Base-by-base conservation (phyloP, 2,329 filamentous ascomycete species). In the Plenodomus lindquistii region DNA sequence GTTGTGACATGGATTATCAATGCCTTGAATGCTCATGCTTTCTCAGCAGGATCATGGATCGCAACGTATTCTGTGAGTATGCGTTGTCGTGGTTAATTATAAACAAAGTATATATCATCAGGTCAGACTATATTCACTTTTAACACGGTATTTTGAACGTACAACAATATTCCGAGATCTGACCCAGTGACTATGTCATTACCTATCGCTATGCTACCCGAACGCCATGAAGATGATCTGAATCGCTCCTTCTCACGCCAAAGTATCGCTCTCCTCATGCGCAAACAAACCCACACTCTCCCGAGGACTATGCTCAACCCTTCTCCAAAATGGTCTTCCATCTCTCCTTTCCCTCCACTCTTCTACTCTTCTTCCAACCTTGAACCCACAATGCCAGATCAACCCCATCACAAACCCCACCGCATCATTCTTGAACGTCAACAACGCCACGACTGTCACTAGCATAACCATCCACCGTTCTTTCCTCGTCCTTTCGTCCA, bases 381-480 rank as follows among this genome's bases (percentile, higher is more conserved):
- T 55, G 34, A 91, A 88, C 0, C 84, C 83, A 73, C 81, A 86
- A 71, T 93, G 85, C 69, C 91, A 95, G 3, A 89, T 69, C 79
- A 96, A 82, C 0, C 93, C 93, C 0, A 87, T 89, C 13, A 88
- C 51, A 62, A 97, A 96, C 0, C 93, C 93, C 5, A 96, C 82
- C 0, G 87, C 91, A 72, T 96, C 92, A 65, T 97, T 97, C 70
- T 85, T 88, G 63, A 96, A 96, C 0, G 90, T 91, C 41, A 97
- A 73, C 44, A 96, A 81, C 2, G 87, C 82, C 0, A 89, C 91
- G 8, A 90, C 85, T 0, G 93, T 97, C 53, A 92, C 86, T 49
- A 96, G 79, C 91, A 97, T 95, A 0, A 96, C 86, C 18, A 85
- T 89, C 88, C 90, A 96, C 48, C 91, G 80, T 69, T 90, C 84